phyloP scores from a whole-genome alignment of 805 yeast species.

The Cyberlindnera meyerae region DNA sequence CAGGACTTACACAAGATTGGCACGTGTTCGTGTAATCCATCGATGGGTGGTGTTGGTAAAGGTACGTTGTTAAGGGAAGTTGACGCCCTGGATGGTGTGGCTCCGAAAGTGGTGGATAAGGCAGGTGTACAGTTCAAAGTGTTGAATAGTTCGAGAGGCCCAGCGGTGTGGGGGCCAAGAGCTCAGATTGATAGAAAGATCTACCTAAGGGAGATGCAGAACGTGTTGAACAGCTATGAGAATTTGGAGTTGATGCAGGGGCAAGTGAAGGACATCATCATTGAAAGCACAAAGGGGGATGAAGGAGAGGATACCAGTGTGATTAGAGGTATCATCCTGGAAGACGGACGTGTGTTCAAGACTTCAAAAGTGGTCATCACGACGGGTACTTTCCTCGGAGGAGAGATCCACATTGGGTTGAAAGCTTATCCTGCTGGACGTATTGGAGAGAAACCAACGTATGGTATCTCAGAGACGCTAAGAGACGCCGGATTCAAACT shows the following conservation, averaged over 20 bases:
- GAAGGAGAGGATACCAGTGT: constrained; percentile 18
- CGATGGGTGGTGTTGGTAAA: constrained; percentile 97
- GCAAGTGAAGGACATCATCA: constrained; percentile 78
- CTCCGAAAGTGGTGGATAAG: constrained; percentile 78
- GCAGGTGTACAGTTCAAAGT: constrained; percentile 92
- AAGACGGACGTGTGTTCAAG: constrained; percentile 55
- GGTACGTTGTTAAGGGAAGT: constrained; percentile 90
- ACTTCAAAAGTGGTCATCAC: constrained; percentile 77
- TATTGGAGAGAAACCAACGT: constrained; percentile 87
- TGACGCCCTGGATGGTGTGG: constrained; percentile 94
- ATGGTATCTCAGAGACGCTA: constrained; percentile 80
- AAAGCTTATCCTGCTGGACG: constrained; percentile 83
- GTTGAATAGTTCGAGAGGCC: constrained; percentile 81
- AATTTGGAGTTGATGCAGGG: constrained; percentile 59
- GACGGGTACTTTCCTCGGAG: constrained; percentile 93
- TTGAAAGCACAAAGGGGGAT: constrained; percentile 34
- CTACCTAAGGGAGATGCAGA: constrained; percentile 77
- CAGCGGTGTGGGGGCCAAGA: constrained; percentile 98
- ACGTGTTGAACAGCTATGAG: constrained; percentile 47
- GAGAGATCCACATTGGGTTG: constrained; percentile 90
- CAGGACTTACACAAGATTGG: constrained; percentile 77
- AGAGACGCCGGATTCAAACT: constrained; percentile 70
- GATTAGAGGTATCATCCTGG: constrained; percentile 70
- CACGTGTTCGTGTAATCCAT: constrained; percentile 94
- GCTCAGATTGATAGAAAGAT: constrained; percentile 90